Base-by-base conservation (phyloP, 495 filamentous ascomycete species). In the Xylaria flabelliformis region DNA sequence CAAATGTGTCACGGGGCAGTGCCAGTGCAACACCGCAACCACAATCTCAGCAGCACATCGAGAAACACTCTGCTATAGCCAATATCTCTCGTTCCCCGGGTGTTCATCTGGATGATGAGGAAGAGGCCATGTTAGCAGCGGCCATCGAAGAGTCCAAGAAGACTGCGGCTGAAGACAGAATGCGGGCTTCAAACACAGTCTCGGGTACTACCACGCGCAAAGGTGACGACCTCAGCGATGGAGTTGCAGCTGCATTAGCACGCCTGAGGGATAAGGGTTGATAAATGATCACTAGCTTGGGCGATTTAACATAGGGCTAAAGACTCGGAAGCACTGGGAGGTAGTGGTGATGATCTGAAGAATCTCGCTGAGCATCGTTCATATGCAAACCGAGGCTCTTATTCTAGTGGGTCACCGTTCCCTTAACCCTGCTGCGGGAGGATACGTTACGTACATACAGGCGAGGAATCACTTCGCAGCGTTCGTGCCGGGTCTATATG, bases 221-320 rank as follows among this genome's bases (percentile, higher is more conserved):
- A 68, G 80, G 81, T 24, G 77, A 84, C 51, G 76, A 81, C n/a
- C 78, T 89, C 24, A 85, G 83, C 64, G 86, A 82, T 36, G 87
- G 87, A 1, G 77, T 89, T 61, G 86, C 87, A 46, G 85, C 86
- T 39, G 87, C 86, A 19, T 69, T 89, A 58, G 87, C 86, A 15
- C 85, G 80, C 55, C 78, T 89, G 3, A 81, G 87, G 67, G 77
- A 86, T 7, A 83, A 80, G 29, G 82, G 83, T 29, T 83, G 76
- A 78, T 62, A 32, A 62, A 70, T 74, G 74, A 69, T 64, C 75
- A 67, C 70, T 70, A 68, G 72, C 56, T 73, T 73, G 26, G 39
- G 32, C 26, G 19, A 46, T 48, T 5, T 34, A 24, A 42, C 29
- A 39, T 2, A 44, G 12, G 5, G 19, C 10, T 1, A 32, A 46